Evolutionary conservation across 2,329 filamentous ascomycete genomes (phyloP).

Genomic region (Fusarium sp.): DNA sequence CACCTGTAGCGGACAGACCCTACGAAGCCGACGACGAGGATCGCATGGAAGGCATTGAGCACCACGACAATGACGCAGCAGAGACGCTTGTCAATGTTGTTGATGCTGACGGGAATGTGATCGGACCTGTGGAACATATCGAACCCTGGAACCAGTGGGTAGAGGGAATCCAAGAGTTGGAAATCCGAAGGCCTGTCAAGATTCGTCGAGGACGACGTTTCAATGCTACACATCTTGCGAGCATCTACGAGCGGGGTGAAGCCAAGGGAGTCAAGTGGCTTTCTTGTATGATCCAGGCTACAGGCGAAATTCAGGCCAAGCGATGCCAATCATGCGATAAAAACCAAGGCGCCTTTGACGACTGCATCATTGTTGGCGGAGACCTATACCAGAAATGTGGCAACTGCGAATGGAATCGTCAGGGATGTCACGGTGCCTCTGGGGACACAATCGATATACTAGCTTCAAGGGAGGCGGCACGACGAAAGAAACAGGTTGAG

Average conservation of each 20-base stretch:
- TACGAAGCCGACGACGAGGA: constrained; percentile 4
- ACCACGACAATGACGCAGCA: constrained; percentile 15
- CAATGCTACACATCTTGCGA: constrained; percentile 51
- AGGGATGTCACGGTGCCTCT: constrained; percentile 50
- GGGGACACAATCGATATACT: constrained; percentile 38
- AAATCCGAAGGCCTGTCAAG: constrained; percentile 54
- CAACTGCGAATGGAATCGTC: constrained; percentile 63
- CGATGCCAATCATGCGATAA: constrained; percentile 57
- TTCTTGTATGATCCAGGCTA: constrained; percentile 63
- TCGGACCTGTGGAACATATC: constrained; percentile 53
- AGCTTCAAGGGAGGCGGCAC: constrained; percentile 30
- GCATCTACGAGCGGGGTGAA: constrained; percentile 56
- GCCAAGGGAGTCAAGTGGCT: constrained; percentile 59
- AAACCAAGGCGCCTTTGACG: constrained; percentile 57
- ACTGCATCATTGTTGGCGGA: constrained; percentile 57
- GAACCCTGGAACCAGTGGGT: constrained; percentile 56
- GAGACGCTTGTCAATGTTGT: constrained; percentile 50
- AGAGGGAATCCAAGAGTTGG: constrained; percentile 50
- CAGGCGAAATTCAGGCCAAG: constrained; percentile 53
- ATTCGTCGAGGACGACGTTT: constrained; percentile 58
- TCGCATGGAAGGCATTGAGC: constrained; percentile 37
- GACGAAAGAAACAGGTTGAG: constrained; percentile 17
- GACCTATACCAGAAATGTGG: constrained; percentile 59
- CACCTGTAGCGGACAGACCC: neutral
- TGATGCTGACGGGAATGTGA: constrained; percentile 51